Evolutionary conservation across 2,329 filamentous ascomycete genomes (phyloP).

Genomic region (Arthrobotrys iridis): DNA sequence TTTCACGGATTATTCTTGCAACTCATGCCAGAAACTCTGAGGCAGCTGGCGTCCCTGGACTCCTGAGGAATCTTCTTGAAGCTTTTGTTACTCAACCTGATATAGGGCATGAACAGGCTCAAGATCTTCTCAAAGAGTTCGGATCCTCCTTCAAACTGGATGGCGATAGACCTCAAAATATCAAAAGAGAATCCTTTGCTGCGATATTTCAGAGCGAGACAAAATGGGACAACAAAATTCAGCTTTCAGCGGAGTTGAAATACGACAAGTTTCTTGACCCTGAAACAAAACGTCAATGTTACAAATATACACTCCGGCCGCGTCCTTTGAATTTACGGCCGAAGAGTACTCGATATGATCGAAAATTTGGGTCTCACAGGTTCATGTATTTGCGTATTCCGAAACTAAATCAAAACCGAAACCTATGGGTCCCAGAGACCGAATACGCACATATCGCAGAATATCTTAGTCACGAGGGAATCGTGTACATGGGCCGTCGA

Average conservation of each 20-base stretch:
- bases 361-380: conserved; percentile 28
- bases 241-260: conserved; percentile 22
- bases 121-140: not conserved
- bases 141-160: not conserved
- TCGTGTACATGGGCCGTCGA: conserved; percentile 11
- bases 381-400: conserved; percentile 25
- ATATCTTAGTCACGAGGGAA: conserved; percentile 11
- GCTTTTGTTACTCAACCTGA: not conserved
- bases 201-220: not conserved
- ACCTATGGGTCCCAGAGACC: not conserved
- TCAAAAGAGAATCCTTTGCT: not conserved
- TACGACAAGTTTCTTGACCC: not conserved
- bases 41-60: not conserved
- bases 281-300: not conserved
- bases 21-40: not conserved
- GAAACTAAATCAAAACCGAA: not conserved
- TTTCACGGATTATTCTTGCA: conserved; percentile 7
- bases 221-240: conserved; percentile 20
- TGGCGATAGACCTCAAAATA: not conserved
- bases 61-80: not conserved
- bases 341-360: not conserved
- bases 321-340: not conserved
- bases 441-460: not conserved
- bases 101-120: not conserved
- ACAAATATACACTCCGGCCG: conserved; percentile 8